Conservation (phyloP, 257 asterid genomes). For the Eustoma russellianum region DNA sequence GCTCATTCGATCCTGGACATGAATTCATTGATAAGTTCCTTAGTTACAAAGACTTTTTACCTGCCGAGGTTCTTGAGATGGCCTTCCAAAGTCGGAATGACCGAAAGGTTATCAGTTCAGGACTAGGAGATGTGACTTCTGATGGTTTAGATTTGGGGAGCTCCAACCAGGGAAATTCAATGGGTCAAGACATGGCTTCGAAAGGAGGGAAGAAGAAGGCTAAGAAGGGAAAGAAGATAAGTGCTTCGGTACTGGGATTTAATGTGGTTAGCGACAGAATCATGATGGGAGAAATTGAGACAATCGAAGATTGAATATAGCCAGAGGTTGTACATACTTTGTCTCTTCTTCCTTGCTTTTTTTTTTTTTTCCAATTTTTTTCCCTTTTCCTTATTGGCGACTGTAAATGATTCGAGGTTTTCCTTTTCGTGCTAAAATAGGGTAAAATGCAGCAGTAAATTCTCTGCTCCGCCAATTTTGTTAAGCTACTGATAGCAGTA, state of each 20-base stretch:
- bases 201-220: slow-evolving; percentile 70
- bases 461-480: slow-evolving; percentile 44
- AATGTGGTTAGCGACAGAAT: slow-evolving; percentile 91
- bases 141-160: slow-evolving; percentile 20
- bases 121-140: slow-evolving; percentile 26
- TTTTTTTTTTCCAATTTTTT: too few species aligned
- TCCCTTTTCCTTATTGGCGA: slow-evolving; percentile 4
- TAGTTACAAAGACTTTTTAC: slow-evolving; percentile 70
- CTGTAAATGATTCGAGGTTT: slow-evolving; percentile 31
- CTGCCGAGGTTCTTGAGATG: slow-evolving; percentile 63
- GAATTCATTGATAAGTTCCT: slow-evolving; percentile 85
- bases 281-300: slow-evolving; percentile 99
- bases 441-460: slow-evolving; percentile 37
- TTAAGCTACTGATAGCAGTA: too few species aligned
- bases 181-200: slow-evolving; percentile 28
- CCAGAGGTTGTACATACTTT: slow-evolving; percentile 45
- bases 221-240: slow-evolving; percentile 82
- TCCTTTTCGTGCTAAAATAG: slow-evolving; percentile 29
- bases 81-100: slow-evolving; percentile 54
- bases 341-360: too few species aligned
- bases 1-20: slow-evolving; percentile 67
- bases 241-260: slow-evolving; percentile 78
- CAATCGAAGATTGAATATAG: slow-evolving; percentile 49
- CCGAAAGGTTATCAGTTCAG: slow-evolving; percentile 24
- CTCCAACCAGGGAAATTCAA: slow-evolving; percentile 18